Evolutionary conservation across 2,329 filamentous ascomycete species (phyloP).

Genomic region (Chaetoscypha palmicola): DNA sequence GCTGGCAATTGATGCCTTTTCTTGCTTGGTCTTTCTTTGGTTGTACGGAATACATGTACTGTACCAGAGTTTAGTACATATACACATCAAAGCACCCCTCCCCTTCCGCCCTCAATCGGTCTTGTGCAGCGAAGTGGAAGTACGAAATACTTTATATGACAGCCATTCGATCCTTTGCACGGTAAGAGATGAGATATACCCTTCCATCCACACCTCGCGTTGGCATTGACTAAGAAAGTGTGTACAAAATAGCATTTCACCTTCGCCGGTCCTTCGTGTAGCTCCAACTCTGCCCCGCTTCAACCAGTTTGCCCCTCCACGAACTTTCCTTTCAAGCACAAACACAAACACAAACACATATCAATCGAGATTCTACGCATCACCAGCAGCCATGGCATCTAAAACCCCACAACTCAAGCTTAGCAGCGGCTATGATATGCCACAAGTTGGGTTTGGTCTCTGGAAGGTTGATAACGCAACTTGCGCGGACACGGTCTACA

Average conservation of each 20-base stretch:
- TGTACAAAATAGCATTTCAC: constrained; percentile 4
- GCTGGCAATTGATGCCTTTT: not conserved
- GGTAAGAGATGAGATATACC: constrained; percentile 6
- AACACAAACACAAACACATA: constrained; percentile 3
- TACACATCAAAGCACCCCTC: constrained; percentile 6
- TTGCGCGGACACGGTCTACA: constrained; percentile 61
- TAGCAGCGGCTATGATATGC: constrained; percentile 45
- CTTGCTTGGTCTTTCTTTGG: no score
- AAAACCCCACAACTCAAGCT: constrained; percentile 36
- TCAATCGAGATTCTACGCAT: constrained; percentile 9
- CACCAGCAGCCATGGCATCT: constrained; percentile 25
- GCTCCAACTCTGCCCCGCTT: constrained; percentile 9
- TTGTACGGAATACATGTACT: no score
- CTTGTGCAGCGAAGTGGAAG: constrained; percentile 7
- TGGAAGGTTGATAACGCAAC: constrained; percentile 64
- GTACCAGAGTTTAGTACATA: not conserved
- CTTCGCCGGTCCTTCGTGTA: constrained; percentile 7
- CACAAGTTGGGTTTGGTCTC: constrained; percentile 56
- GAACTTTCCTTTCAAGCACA: not conserved
- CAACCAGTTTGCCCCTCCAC: constrained; percentile 5
- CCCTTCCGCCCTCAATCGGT: constrained; percentile 8
- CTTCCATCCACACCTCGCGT: not conserved
- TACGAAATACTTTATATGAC: constrained; percentile 10
- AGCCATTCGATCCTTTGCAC: constrained; percentile 7
- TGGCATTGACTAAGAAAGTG: not conserved